Evolutionary conservation across 2,329 filamentous ascomycete genomes (phyloP).

Genomic region (Mycosphaerella sp.): DNA sequence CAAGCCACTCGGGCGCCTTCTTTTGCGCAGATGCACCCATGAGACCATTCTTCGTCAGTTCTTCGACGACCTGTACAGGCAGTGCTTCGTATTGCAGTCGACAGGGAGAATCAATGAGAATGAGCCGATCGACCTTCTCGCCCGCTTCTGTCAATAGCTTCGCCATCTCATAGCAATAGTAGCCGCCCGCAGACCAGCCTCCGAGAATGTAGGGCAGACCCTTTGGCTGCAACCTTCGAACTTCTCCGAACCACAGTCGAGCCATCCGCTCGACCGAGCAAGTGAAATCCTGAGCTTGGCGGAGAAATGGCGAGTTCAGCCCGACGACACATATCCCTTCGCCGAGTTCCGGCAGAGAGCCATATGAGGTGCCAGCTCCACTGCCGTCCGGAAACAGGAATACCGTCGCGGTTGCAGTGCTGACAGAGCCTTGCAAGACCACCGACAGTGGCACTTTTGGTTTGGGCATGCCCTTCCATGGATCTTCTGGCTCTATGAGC

Average conservation of each 20-base stretch:
- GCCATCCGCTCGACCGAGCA: conserved; percentile 30
- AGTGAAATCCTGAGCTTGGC: conserved; percentile 27
- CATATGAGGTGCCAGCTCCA: conserved; percentile 44
- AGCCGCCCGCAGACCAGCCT: conserved; percentile 73
- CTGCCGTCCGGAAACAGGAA: conserved; percentile 44
- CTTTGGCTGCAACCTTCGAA: conserved; percentile 42
- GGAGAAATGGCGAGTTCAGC: conserved; percentile 30
- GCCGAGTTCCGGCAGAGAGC: conserved; percentile 37
- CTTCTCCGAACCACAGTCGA: conserved; percentile 25
- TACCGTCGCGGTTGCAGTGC: conserved; percentile 16
- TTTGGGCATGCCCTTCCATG: conserved; percentile 30
- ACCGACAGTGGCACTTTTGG: conserved; percentile 30
- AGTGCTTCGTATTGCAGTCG: conserved; percentile 25
- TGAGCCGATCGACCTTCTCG: conserved; percentile 27
- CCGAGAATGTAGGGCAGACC: conserved; percentile 57
- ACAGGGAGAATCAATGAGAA: conserved; percentile 31
- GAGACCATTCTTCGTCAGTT: conserved; percentile 26
- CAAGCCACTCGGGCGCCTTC: conserved; percentile 31
- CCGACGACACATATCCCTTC: conserved; percentile 46
- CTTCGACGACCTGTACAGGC: conserved; percentile 25
- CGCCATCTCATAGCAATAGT: conserved; percentile 52
- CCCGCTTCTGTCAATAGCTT: conserved; percentile 24
- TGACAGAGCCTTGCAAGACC: conserved; percentile 24
- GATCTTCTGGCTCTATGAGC: conserved; percentile 26
- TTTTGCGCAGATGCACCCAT: conserved; percentile 27